phyloP scores from a whole-genome alignment of 108 stramenopile species.

The Skeletonema costatum region DNA sequence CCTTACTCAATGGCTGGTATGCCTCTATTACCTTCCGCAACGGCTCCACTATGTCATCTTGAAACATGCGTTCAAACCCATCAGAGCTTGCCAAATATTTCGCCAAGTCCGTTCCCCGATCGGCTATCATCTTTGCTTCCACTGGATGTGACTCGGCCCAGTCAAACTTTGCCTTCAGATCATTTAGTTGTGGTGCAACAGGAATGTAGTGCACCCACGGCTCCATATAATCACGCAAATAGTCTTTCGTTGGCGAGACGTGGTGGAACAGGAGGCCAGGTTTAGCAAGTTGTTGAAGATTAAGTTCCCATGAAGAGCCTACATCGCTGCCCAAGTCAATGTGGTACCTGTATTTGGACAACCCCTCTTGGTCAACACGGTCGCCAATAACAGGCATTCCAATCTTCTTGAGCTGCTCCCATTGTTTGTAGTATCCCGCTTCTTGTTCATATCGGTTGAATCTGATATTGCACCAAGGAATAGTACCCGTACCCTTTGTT shows the following conservation, averaged over 20 bases:
- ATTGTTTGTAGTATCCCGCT: not conserved
- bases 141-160: slow-evolving; percentile 19
- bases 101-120: not conserved
- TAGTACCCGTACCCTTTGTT: not conserved
- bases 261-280: slow-evolving; percentile 19
- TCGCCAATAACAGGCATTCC: slow-evolving; percentile 4
- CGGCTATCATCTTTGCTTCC: slow-evolving; percentile 7
- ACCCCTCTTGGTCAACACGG: not conserved
- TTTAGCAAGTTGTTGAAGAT: slow-evolving; percentile 5
- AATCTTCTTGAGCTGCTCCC: not conserved
- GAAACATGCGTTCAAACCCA: not conserved
- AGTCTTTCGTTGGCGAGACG: slow-evolving; percentile 4
- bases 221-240: not conserved
- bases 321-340: slow-evolving; percentile 41
- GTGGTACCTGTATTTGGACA: slow-evolving; percentile 27
- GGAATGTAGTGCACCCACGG: slow-evolving; percentile 35
- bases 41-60: not conserved
- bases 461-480: not conserved
- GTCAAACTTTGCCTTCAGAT: slow-evolving; percentile 14
- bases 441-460: not conserved
- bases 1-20: slow-evolving; percentile 1
- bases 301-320: slow-evolving; percentile 5
- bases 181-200: not conserved
- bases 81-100: not conserved
- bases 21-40: slow-evolving; percentile 2